Evolutionary conservation across 371 early-diverging fungal genomes (phyloP), one percentile per base, ranked within the genome.

Genomic region (Mucor piriformis): DNA sequence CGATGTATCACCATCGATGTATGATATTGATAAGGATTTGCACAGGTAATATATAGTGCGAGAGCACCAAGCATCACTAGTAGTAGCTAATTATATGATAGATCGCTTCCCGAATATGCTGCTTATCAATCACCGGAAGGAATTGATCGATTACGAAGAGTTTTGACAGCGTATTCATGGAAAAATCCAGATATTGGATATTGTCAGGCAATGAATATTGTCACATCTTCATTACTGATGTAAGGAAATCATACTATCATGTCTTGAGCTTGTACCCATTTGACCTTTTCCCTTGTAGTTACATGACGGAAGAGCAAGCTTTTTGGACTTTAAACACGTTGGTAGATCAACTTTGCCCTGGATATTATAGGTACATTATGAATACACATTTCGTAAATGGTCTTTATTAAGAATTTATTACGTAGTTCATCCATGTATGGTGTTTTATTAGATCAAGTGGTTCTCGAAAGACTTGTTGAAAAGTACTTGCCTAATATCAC

Each of bases 181-280:
- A 88, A 87, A 50, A 86, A 93, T 67, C 88, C 92, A 0, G 95
- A 95, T 65, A 87, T 98, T 40, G 99, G 99, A 6, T 98, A 98
- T 72, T 97, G 98, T 67, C 98, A 98, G 70, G 97, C 99, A 1
- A 98, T 98, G 99, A 98, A 98, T 72, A 95, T 98, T 72, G 92
- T 98, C 3, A 92, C 93, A 15, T 92, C 93, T 12, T 94, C 94
- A 1, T 78, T 98, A 52, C 77, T 98, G 37, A 94, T 98, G 85
- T 86, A 79, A 69, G 69, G 42, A 13, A 32, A 32, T 23, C 12
- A 2, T 8, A 20, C 4, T 13, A 49, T 5, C 12, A 2, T 18
- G 15, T 16, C 16, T 11, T 59, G 21, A 12, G 56, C 6, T 37
- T 25, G 11, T 40, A 35, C 27, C 5, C 33, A 48, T 44, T 11